A percentile compares a stretch with the other conserved stretches of the same genome.
Evolutionary conservation across 208 protist species (phyloP).

Genomic region (Porcisia deanei): DNA sequence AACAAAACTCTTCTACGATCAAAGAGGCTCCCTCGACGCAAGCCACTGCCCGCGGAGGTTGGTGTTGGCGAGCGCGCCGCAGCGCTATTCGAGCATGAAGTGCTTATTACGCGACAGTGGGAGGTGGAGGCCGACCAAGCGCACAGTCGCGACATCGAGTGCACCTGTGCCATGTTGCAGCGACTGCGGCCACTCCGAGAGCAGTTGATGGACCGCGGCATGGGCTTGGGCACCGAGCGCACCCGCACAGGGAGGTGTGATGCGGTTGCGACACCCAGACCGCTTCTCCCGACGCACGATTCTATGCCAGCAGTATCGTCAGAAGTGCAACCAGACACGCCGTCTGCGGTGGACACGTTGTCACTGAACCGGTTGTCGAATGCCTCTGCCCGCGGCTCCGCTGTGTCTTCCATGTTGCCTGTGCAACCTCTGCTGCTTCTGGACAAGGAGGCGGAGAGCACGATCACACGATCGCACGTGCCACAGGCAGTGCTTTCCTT

Average conservation of each 20-base stretch:
- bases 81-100: conserved; percentile 32
- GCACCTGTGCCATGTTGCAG: conserved; percentile 45
- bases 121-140: conserved; percentile 45
- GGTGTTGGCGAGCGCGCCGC: conserved; percentile 57
- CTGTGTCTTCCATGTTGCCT: not conserved
- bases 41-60: conserved; percentile 40
- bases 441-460: not conserved
- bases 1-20: not conserved
- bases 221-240: conserved; percentile 1
- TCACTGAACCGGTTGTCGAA: not conserved
- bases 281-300: not conserved
- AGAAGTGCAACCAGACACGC: not conserved
- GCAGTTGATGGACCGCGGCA: conserved; percentile 35
- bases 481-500: conserved; percentile 34
- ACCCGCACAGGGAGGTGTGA: not conserved
- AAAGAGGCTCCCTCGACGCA: conserved; percentile 1
- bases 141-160: conserved; percentile 38
- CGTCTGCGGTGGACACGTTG: not conserved
- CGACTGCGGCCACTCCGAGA: conserved; percentile 36
- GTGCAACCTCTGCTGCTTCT: not conserved
- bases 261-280: not conserved
- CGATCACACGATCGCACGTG: conserved; percentile 12
- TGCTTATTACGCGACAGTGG: conserved; percentile 31
- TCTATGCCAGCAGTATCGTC: no score
- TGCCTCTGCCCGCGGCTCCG: not conserved